Base-by-base conservation (phyloP, 495 filamentous ascomycete species). In the Jackrogersella minutella region DNA sequence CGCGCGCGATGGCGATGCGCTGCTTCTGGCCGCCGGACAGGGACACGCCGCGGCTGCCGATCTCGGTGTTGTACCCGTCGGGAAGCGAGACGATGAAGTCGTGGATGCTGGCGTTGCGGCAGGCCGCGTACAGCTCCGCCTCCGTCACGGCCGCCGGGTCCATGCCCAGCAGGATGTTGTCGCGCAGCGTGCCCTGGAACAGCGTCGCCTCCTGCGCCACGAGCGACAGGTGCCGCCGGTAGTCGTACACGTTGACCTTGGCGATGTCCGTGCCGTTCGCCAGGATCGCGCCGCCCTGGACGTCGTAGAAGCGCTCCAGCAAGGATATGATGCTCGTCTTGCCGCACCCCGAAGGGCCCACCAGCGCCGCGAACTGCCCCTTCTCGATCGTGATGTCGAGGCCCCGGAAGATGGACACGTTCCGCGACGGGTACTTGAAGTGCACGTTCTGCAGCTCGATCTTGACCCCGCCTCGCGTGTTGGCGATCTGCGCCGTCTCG, bases 11-110 rank as follows among this genome's bases (percentile, higher is more conserved):
- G 0, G 90, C 86, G 30, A 96, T 78, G 21, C 92, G 84, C 74
- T 95, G 92, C 73, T 88, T 88, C 77, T 96, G 92, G 0, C 92
- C 92, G 10, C 92, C 92, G 1, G 86, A 90, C 43, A 96, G 83
- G 50, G 86, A 80, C 11, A 85, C 81, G 4, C 90, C 90, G 66
- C 86, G 86, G 16, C 82, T 84, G 0, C 91, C 90, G 31, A 89
- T 87, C 5, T 80, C 69, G 0, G 90, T 92, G 52, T 83, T 77
- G 68, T 88, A 86, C 0, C 88, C 87, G 7, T 86, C 80, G 0
- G 90, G 89, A 4, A 91, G 76, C 0, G 85, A 86, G 5, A 76
- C 69, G 63, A 92, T 86, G 64, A 91, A 90, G 44, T 90, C 87
- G 68, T 85, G 82, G 57, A 88, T 86, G 62, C 90, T 86, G 28